Evolutionary conservation across 306 rosid species (phyloP).

Genomic region (Arachis hypogaea): DNA sequence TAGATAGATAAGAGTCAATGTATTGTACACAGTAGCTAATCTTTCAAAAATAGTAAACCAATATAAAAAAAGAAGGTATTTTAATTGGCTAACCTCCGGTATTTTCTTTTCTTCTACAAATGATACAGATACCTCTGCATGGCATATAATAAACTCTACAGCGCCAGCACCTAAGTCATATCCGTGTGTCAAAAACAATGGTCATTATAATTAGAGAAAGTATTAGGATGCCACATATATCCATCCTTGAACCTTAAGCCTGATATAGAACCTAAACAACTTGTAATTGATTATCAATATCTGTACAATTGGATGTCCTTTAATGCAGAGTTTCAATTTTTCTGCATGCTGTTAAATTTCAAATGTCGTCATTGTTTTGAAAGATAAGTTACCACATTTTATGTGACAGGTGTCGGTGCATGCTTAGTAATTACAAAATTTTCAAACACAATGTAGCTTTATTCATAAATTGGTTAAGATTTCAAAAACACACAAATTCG

Average conservation of each 20-base stretch:
- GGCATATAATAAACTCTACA: conserved; percentile 80
- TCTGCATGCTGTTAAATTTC: background rate
- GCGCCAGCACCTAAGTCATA: conserved; percentile 80
- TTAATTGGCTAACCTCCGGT: conserved; percentile 63
- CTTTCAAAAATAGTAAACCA: conserved; percentile 23
- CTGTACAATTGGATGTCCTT: conserved; percentile 21
- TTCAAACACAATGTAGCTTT: conserved; percentile 9
- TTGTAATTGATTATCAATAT: conserved; percentile 7
- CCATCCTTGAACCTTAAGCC: background rate
- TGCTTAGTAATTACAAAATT: background rate
- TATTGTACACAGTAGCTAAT: conserved; percentile 21
- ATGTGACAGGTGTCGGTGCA: background rate
- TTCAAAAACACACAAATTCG: conserved; percentile 4
- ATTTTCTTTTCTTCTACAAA: conserved; percentile 88
- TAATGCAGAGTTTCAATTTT: conserved; percentile 15
- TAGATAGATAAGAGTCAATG: conserved; percentile 23
- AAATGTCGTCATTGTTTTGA: background rate
- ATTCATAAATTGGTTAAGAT: background rate
- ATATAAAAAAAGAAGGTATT: conserved; percentile 5
- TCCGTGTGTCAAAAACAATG: conserved; percentile 36
- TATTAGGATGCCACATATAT: conserved; percentile 4
- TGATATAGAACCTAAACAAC: conserved; percentile 13
- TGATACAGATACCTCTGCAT: conserved; percentile 80
- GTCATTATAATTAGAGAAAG: conserved; percentile 7
- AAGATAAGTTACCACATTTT: conserved; percentile 18